Percentiles rank a stretch among this genome's conserved stretches.
These are phyloP conservation scores for Candida peoriensis DNA, from an alignment of 805 yeast genomes.

Conservation along the genomic window DNA sequence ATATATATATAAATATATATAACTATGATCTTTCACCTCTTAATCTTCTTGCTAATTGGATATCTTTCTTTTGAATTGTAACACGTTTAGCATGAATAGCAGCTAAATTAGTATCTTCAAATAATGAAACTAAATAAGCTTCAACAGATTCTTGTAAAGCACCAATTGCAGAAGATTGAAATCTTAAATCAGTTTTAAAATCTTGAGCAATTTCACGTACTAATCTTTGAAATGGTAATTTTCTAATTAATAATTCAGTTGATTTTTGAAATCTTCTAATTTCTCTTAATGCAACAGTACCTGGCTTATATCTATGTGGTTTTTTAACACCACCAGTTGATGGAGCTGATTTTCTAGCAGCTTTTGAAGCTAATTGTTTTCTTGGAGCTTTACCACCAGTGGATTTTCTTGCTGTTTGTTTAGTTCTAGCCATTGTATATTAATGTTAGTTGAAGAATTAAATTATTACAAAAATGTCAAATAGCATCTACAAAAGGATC, in stretches of 20 bases:
- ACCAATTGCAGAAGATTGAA: slow-evolving; percentile 96
- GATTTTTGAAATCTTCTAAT: slow-evolving; percentile 97
- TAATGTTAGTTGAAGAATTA: no score
- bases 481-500: neutral
- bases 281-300: slow-evolving; percentile 95
- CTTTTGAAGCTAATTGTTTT: slow-evolving; percentile 88
- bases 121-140: slow-evolving; percentile 92
- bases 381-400: slow-evolving; percentile 97
- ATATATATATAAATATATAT: slow-evolving; percentile 4
- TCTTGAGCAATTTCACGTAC: slow-evolving; percentile 96
- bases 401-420: slow-evolving; percentile 91
- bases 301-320: slow-evolving; percentile 96
- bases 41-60: slow-evolving; percentile 95
- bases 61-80: slow-evolving; percentile 97
- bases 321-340: slow-evolving; percentile 89
- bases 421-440: slow-evolving; percentile 85
- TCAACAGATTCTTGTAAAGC: slow-evolving; percentile 98
- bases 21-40: slow-evolving; percentile 89
- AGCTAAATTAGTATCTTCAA: slow-evolving; percentile 97
- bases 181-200: slow-evolving; percentile 88
- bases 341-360: slow-evolving; percentile 92
- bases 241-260: slow-evolving; percentile 91
- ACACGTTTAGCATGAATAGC: slow-evolving; percentile 99
- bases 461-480: no score
- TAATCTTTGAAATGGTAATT: slow-evolving; percentile 95